Evolutionary conservation across 306 rosid species (phyloP).

Genomic region (Castanospermum australe): DNA sequence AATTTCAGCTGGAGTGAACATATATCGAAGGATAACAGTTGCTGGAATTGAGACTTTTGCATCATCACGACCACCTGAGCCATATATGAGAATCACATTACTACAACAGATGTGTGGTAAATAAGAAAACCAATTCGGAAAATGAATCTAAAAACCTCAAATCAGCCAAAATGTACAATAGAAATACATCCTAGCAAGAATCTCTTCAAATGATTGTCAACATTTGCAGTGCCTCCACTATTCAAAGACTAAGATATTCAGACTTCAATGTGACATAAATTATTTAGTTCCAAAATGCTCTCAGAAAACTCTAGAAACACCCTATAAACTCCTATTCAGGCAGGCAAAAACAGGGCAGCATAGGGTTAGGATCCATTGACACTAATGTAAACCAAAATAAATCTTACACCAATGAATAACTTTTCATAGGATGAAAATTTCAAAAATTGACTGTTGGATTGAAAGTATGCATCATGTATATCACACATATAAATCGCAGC

Average conservation of each 20-base stretch:
- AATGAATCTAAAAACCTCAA: slow-evolving; percentile 23
- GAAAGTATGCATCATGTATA: not conserved
- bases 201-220: not conserved
- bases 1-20: slow-evolving; percentile 89
- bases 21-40: slow-evolving; percentile 74
- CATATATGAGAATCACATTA: slow-evolving; percentile 29
- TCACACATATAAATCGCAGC: not conserved
- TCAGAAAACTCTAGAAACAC: not conserved
- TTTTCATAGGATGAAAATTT: not conserved
- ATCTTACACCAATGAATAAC: not conserved
- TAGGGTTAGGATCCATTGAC: no score
- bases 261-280: not conserved
- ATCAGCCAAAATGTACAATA: slow-evolving; percentile 17
- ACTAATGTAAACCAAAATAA: no score
- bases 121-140: slow-evolving; percentile 22
- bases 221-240: not conserved
- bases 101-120: slow-evolving; percentile 2
- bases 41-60: slow-evolving; percentile 77
- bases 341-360: no score
- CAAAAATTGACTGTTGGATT: not conserved
- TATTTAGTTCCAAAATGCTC: slow-evolving; percentile 16
- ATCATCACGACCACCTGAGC: slow-evolving; percentile 92
- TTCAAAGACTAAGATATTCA: not conserved
- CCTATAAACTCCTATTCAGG: not conserved
- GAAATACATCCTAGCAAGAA: slow-evolving; percentile 7